Base-by-base conservation (phyloP, 2,329 filamentous ascomycete species). In the Calonectria henricotiae region DNA sequence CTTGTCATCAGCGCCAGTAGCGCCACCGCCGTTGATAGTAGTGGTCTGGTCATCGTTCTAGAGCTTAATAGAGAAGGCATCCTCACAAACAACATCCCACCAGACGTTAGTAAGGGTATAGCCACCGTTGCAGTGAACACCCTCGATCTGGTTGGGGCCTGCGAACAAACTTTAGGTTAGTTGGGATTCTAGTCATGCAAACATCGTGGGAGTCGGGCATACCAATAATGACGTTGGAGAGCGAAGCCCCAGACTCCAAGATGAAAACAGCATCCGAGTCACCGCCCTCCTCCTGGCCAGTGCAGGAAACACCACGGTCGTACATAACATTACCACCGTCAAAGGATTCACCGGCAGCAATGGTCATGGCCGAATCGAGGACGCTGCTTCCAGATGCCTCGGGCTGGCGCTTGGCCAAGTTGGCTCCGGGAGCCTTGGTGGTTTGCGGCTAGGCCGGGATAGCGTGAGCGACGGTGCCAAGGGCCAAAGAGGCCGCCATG, bases 1-100 rank as follows among this genome's bases (percentile, higher is more conserved):
- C 49, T 65, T 65, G 27, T 65, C 62, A 2, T 65, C 62, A 11
- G 62, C 62, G 3, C 62, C 62, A 4, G 62, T 65, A 5, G 62
- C 62, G 17, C 62, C 62, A 25, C 62, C 62, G 9, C 62, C 62
- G 49, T 65, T 65, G 39, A 65, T 65, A n/a, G 62, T 65, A 17
- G 62, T 65, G 37, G 62, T 65, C 25, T 65, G 90, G 0, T 85
- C 82, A 41, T 86, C 86, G n/a, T 69, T 62, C 20, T 41, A 41
- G 27, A 62, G 46, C 44, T 43, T 69, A 17, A 60, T 61, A 9
- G 25, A 43, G 70, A 85, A 84, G 39, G 83, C 84, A 44, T 86
- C 84, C 72, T 86, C 84, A 61, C 85, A 86, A 43, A 86, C 84
- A 44, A 84, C 83, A 58, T 83, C 82, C 74, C 86, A 88, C 82